Conservation (phyloP, 306 rosid species). For the Rosa persica region DNA sequence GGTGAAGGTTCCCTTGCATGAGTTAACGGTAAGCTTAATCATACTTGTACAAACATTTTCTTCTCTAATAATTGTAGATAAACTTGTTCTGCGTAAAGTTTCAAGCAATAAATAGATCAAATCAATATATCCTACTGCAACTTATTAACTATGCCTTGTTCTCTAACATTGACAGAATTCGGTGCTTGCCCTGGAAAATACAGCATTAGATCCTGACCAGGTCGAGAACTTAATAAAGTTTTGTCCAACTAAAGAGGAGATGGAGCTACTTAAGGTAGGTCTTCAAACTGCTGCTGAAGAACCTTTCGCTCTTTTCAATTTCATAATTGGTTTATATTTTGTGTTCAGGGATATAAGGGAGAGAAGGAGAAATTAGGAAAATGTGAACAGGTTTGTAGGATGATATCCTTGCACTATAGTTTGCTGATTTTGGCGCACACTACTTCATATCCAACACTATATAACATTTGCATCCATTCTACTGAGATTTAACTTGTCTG, state of each 20-base stretch:
- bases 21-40: conserved; percentile 68
- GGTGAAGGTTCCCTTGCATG: conserved; percentile 84
- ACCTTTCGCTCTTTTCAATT: conserved; percentile 22
- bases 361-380: conserved; percentile 86
- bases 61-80: background rate
- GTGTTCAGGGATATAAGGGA: conserved; percentile 69
- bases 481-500: background rate
- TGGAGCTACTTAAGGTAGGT: conserved; percentile 81
- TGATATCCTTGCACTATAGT: conserved; percentile 7
- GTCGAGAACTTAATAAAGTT: conserved; percentile 90
- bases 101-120: background rate
- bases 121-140: background rate
- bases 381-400: conserved; percentile 82
- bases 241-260: conserved; percentile 93
- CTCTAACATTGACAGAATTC: conserved; percentile 46
- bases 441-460: background rate
- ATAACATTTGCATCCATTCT: background rate
- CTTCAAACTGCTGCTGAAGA: background rate
- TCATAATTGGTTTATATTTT: conserved; percentile 29
- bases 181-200: conserved; percentile 77
- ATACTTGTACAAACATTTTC: background rate
- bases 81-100: background rate
- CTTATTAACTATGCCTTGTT: conserved; percentile 11
- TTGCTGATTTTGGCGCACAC: background rate
- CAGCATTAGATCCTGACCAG: conserved; percentile 72